phyloP scores from a whole-genome alignment of 2,329 filamentous ascomycete species.

The Epichloe scottii region DNA sequence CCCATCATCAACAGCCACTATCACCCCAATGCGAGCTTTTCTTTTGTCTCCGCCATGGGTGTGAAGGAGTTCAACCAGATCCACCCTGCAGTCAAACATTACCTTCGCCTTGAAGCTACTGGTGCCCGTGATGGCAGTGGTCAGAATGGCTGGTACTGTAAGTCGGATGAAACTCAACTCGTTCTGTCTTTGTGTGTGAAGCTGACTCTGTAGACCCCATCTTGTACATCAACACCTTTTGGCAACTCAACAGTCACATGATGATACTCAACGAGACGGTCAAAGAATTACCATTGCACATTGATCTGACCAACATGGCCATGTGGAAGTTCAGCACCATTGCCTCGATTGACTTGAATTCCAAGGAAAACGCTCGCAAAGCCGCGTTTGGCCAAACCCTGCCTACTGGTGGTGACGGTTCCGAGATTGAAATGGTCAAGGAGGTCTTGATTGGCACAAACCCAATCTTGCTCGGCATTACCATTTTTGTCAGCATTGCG shows the following conservation, averaged over 20 bases:
- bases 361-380: constrained; percentile 70
- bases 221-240: constrained; percentile 90
- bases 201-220: constrained; percentile 46
- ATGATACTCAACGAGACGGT: constrained; percentile 83
- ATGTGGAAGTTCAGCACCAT: constrained; percentile 87
- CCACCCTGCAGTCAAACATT: constrained; percentile 64
- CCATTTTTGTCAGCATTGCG: constrained; percentile 69
- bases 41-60: constrained; percentile 72
- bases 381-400: constrained; percentile 61
- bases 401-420: constrained; percentile 74
- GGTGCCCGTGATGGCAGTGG: constrained; percentile 74
- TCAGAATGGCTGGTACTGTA: constrained; percentile 81
- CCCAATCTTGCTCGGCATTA: constrained; percentile 76
- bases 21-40: constrained; percentile 86
- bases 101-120: constrained; percentile 65
- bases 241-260: constrained; percentile 91
- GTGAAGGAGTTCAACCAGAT: constrained; percentile 52
- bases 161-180: constrained; percentile 12
- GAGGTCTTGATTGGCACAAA: constrained; percentile 91
- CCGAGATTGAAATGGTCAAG: constrained; percentile 95
- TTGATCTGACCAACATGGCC: constrained; percentile 69
- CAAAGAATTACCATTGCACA: constrained; percentile 65
- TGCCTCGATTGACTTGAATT: constrained; percentile 72
- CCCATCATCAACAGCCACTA: constrained; percentile 78
- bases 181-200: constrained; percentile 7